Percentiles rank a stretch among this genome's conserved stretches.
These are phyloP conservation scores for Dictyostelium intermedium DNA, from an alignment of 78 protist species.

Conservation along the genomic window DNA sequence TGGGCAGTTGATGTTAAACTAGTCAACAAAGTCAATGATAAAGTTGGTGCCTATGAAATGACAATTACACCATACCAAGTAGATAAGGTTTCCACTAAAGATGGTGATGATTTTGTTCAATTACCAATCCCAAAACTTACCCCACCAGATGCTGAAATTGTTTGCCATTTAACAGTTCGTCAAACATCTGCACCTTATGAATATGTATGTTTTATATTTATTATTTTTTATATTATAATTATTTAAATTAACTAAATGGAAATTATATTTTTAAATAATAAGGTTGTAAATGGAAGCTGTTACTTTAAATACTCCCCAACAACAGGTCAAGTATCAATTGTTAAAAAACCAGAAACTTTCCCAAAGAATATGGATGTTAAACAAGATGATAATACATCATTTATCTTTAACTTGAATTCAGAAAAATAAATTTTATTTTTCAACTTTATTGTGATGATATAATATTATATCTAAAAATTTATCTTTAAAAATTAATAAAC, in stretches of 20 bases:
- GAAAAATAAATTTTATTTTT: background rate
- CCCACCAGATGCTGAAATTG: conserved; percentile 64
- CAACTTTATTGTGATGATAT: too few relatives aligned
- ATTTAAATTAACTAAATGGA: too few relatives aligned
- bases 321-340: background rate
- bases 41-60: background rate
- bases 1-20: conserved; percentile 41
- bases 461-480: too few relatives aligned
- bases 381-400: conserved; percentile 1
- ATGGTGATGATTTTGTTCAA: conserved; percentile 25
- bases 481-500: too few relatives aligned
- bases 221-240: too few relatives aligned
- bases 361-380: conserved; percentile 39
- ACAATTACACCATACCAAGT: conserved; percentile 34
- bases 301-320: conserved; percentile 39
- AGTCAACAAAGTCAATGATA: background rate
- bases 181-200: conserved; percentile 11
- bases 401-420: background rate
- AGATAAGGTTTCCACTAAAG: background rate
- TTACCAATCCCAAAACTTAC: conserved; percentile 34
- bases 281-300: conserved; percentile 21
- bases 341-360: conserved; percentile 11
- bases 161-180: background rate
- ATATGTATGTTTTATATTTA: background rate
- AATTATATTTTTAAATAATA: too few relatives aligned